Conservation (phyloP, 2,329 filamentous ascomycete genomes). For the Talaromyces piceae region DNA sequence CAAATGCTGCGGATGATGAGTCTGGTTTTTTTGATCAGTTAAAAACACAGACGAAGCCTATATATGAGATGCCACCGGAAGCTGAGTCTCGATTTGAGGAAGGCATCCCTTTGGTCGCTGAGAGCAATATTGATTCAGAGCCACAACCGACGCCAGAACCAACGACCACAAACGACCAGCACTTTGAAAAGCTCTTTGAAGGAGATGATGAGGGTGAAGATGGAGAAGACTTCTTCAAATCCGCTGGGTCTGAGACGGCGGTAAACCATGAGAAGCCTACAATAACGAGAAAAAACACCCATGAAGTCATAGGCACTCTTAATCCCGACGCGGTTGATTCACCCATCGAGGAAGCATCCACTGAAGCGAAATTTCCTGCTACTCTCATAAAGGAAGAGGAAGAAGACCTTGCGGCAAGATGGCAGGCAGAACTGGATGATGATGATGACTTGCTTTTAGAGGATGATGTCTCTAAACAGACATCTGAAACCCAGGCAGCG, state of each 20-base stretch:
- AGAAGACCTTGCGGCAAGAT: constrained; percentile 69
- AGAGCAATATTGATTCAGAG: constrained; percentile 17
- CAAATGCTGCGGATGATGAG: constrained; percentile 41
- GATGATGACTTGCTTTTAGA: constrained; percentile 85
- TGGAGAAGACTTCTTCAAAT: constrained; percentile 31
- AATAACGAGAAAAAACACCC: constrained; percentile 63
- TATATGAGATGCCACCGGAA: constrained; percentile 27
- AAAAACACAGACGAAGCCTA: constrained; percentile 33
- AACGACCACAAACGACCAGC: constrained; percentile 19
- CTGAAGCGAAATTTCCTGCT: constrained; percentile 17
- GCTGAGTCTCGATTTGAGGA: constrained; percentile 60
- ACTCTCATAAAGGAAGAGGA: constrained; percentile 34
- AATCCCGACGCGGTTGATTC: constrained; percentile 26
- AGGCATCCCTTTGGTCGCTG: constrained; percentile 55
- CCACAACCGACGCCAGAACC: constrained; percentile 17
- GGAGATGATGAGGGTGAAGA: constrained; percentile 25
- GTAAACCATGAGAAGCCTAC: constrained; percentile 12
- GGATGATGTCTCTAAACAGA: constrained; percentile 32
- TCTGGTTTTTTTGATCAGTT: constrained; percentile 57
- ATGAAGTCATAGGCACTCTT: constrained; percentile 54
- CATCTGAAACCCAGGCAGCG: constrained; percentile 16
- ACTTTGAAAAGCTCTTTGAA: constrained; percentile 29
- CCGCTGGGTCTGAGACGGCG: constrained; percentile 14
- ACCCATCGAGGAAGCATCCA: constrained; percentile 21
- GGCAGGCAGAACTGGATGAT: constrained; percentile 73